These are phyloP conservation scores for Microstegium vimineum DNA, from an alignment of 176 grass and related monocot species.

Conservation along the genomic window DNA sequence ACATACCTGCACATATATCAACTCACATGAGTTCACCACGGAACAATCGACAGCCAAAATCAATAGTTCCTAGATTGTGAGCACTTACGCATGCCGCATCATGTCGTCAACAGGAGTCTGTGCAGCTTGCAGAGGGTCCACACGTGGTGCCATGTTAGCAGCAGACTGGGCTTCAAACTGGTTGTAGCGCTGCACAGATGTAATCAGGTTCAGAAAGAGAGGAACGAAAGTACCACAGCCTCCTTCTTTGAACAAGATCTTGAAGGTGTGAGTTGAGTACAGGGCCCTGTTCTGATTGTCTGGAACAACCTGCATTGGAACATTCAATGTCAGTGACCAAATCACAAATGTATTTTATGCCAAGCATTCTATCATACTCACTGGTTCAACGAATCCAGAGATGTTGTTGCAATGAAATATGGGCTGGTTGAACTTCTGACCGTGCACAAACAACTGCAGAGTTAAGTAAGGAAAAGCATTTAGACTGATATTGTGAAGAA, in stretches of 20 bases:
- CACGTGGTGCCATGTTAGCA: constrained; percentile 30
- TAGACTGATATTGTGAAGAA: neutral
- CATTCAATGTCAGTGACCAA: neutral
- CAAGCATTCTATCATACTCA: constrained; percentile 35
- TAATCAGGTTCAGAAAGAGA: constrained; percentile 84
- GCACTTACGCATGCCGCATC: constrained; percentile 87
- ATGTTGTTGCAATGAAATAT: constrained; percentile 99
- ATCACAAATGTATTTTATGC: neutral
- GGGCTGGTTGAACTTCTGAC: constrained; percentile 94
- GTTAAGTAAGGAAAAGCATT: constrained; percentile 1
- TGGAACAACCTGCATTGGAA: constrained; percentile 63
- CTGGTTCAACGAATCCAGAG: constrained; percentile 87
- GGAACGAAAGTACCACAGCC: constrained; percentile 94
- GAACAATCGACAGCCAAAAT: neutral
- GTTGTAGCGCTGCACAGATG: constrained; percentile 76
- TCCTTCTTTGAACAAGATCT: constrained; percentile 98
- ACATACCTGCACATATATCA: constrained; percentile 61
- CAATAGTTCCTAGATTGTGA: neutral
- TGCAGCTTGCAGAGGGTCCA: constrained; percentile 84
- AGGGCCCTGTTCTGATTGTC: constrained; percentile 72
- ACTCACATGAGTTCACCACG: neutral
- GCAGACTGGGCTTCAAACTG: constrained; percentile 52
- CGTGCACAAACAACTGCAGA: constrained; percentile 71
- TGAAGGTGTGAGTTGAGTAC: constrained; percentile 95
- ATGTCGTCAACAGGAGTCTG: constrained; percentile 93